Percentiles rank a stretch among this genome's conserved stretches.
Evolutionary conservation across 2,329 filamentous ascomycete species (phyloP).

Genomic region (Beauveria rudraprayagi): DNA sequence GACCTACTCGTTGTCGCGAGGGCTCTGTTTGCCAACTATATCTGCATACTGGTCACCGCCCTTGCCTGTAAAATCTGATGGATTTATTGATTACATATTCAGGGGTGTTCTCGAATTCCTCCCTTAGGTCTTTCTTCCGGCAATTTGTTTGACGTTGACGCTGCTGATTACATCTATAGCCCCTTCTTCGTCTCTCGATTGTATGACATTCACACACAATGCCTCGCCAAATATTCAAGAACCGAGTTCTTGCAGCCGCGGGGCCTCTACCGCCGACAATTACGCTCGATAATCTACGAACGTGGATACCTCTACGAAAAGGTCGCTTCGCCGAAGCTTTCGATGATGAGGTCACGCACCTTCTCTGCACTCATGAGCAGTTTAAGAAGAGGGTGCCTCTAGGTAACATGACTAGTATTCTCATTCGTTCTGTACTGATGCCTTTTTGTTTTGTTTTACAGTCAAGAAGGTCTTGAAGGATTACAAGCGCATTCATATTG

Average conservation of each 20-base stretch:
- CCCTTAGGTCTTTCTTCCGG: not conserved
- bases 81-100: not conserved
- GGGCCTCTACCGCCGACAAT: conserved; percentile 47
- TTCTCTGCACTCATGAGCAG: conserved; percentile 57
- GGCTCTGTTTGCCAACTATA: not conserved
- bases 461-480: conserved; percentile 31
- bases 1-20: not conserved
- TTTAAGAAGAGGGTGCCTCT: conserved; percentile 40
- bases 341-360: conserved; percentile 56
- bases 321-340: conserved; percentile 49
- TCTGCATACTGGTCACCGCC: not conserved
- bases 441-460: conserved; percentile 6
- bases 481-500: conserved; percentile 30
- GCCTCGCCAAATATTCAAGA: conserved; percentile 39
- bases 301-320: conserved; percentile 57
- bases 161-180: not conserved
- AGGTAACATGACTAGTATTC: conserved; percentile 20
- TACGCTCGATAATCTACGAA: conserved; percentile 47
- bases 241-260: conserved; percentile 46
- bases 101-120: not conserved
- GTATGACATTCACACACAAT: conserved; percentile 14
- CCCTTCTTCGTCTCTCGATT: not conserved
- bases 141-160: not conserved
- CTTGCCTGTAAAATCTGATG: not conserved
- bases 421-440: not conserved